Percentiles rank a stretch among this genome's conserved stretches.
Conservation (phyloP, 805 yeast species). For the Kazachstania martiniae region DNA sequence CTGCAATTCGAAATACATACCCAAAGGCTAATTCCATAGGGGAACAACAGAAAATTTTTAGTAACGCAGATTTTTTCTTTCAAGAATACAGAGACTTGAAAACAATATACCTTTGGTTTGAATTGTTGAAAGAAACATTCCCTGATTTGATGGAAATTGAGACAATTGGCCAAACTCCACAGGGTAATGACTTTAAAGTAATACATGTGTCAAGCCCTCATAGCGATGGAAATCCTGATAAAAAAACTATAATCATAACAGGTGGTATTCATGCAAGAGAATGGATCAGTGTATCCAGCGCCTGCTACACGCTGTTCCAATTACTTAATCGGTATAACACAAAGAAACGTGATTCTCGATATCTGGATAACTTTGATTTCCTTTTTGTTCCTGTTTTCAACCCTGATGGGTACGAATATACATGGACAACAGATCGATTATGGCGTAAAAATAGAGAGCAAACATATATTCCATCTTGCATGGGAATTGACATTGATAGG, state of each 20-base stretch:
- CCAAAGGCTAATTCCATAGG: constrained; percentile 23
- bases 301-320: constrained; percentile 43
- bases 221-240: constrained; percentile 30
- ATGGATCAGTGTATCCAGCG: constrained; percentile 72
- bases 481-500: constrained; percentile 81
- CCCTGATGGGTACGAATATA: constrained; percentile 82
- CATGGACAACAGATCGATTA: constrained; percentile 71
- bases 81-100: constrained; percentile 56
- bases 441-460: constrained; percentile 88
- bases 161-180: constrained; percentile 63
- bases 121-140: constrained; percentile 45
- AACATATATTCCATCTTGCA: constrained; percentile 53
- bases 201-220: constrained; percentile 48
- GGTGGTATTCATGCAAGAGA: constrained; percentile 88
- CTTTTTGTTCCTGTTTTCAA: constrained; percentile 74
- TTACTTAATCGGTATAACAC: constrained; percentile 39
- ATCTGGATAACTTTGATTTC: constrained; percentile 53
- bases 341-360: constrained; percentile 33
- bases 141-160: constrained; percentile 56
- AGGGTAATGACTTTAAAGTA: constrained; percentile 61
- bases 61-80: constrained; percentile 47
- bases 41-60: neutral
- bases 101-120: constrained; percentile 65
- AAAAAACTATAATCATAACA: constrained; percentile 60
- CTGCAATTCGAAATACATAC: constrained; percentile 43